Evolutionary conservation across 2,329 filamentous ascomycete genomes (phyloP), one percentile per base, ranked within the genome.

Genomic region (Colletotrichum camelliae): DNA sequence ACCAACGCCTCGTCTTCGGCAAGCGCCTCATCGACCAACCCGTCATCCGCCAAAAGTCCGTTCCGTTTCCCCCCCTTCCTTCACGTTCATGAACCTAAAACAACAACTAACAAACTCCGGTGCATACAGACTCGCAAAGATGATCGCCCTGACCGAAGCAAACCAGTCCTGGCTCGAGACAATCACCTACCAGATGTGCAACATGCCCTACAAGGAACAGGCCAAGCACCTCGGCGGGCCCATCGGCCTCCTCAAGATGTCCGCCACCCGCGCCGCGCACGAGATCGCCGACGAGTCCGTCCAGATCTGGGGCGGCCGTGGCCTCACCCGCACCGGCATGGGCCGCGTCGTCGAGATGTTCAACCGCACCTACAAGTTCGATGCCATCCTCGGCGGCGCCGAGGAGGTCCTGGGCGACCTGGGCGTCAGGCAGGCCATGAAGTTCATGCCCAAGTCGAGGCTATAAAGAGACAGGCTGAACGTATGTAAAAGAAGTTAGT

Each of bases 161-260:
- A 93, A 94, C 85, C 95, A 97, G 84, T 91, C 95, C 24, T 97
- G 94, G 94, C 90, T 97, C 65, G 95, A 97, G 84, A 92, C 91
- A 57, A 93, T 97, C 81, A 95, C 95, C 24, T 95, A 95, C 87
- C 95, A 97, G 83, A 97, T 97, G 95, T 94, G 91, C 87, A 89
- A 95, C 83, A 95, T 97, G 94, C 90, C 91, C 39, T 97, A 97
- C 85, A 89, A 90, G 70, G 86, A 96, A 82, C 95, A 97, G 84
- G 88, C 93, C 29, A 91, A 92, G 81, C 89, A 94, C 80, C 90
- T 97, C 2, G 94, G 93, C 69, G 95, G 95, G 0, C 95, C 95
- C 33, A 96, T 97, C 78, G 95, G 93, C 10, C 88, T 97, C 27
- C 90, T 97, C 74, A 98, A 98, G 87, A 94, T 94, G 84, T 94